Base-by-base conservation (phyloP, 1,139 yeast species). In the Pichia terricola region DNA sequence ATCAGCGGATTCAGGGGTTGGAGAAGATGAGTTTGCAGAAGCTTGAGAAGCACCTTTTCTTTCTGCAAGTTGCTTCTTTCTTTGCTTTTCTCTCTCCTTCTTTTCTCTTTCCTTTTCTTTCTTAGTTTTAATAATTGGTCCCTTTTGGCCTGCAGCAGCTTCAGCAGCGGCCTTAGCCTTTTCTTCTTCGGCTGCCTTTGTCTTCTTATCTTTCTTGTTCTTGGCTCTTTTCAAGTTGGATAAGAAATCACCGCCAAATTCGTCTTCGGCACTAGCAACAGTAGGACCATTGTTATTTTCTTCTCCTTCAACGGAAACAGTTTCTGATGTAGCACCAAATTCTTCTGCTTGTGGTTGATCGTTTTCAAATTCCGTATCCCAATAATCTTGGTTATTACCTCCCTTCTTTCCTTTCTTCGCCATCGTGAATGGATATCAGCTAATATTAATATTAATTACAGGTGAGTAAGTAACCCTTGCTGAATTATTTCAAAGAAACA, bases 91-190 rank as follows among this genome's bases (percentile, higher is more conserved):
- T 53, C 85, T 85, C 68, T 91, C 99, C 67, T 91, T 94, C 83
- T 89, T 91, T 64, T 91, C 94, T 66, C 79, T 84, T 67, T 91
- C 99, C 73, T 91, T 94, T 63, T 91, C 98, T 69, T 94, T 94
- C 74, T 91, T 94, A 48, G 94, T 79, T 66, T 91, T 86, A 58
- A 89, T 69, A 53, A 79, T 75, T 41, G 94, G 85, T 37, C 78
- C 88, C 42, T 56, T 57, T 37, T 55, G 53, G 41, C 52, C 53
- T 16, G 47, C 35, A 41, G 72, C 75, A 34, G 63, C 62, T 34
- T 63, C 63, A 8, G 8, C 33, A 34, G 35, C 35, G 11, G 35
- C 35, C 32, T 62, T 41, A 55, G 48, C 63, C 51, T 47, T 60
- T 64, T 71, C 64, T 59, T 58, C 65, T 42, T 60, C 62, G 28